Percentiles rank a stretch among this genome's conserved stretches.
phyloP scores from a whole-genome alignment of 2,329 filamentous ascomycete species.

The Fusarium liriodendri region DNA sequence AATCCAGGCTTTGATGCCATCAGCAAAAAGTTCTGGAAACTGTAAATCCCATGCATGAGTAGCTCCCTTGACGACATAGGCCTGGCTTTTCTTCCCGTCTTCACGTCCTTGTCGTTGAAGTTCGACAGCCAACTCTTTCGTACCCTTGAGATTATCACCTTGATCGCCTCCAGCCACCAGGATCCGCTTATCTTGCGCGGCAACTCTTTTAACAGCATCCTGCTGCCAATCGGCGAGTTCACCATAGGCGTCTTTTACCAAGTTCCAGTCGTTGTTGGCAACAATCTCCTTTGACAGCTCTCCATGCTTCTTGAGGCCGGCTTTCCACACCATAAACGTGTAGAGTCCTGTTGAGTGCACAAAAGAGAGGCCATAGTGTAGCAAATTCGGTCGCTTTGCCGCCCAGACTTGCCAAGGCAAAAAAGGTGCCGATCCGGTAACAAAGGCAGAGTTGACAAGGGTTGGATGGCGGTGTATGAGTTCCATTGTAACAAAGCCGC shows the following conservation, averaged over 20 bases:
- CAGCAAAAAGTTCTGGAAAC: constrained; percentile 49
- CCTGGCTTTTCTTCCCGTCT: constrained; percentile 32
- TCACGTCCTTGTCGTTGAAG: constrained; percentile 29
- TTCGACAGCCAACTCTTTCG: constrained; percentile 39
- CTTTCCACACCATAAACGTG: constrained; percentile 41
- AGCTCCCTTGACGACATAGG: constrained; percentile 47
- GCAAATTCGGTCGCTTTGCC: constrained; percentile 42
- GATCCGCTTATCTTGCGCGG: constrained; percentile 34
- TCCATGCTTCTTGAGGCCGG: constrained; percentile 43
- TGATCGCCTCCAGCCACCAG: constrained; percentile 46
- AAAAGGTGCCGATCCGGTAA: background rate
- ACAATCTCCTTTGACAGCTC: constrained; percentile 49
- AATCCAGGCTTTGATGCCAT: constrained; percentile 49
- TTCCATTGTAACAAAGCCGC: constrained; percentile 4
- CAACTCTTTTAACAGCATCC: constrained; percentile 40
- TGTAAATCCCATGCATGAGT: constrained; percentile 54
- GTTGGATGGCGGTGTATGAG: background rate
- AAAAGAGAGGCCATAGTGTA: constrained; percentile 41
- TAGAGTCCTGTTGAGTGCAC: constrained; percentile 42
- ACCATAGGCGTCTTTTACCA: constrained; percentile 39
- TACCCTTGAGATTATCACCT: constrained; percentile 46
- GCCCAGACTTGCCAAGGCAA: constrained; percentile 40
- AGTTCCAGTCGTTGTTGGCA: constrained; percentile 45
- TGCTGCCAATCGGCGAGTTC: constrained; percentile 38
- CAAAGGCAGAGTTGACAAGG: background rate